Base-by-base conservation (phyloP, 2,329 filamentous ascomycete genomes). In the Fusarium sp. region DNA sequence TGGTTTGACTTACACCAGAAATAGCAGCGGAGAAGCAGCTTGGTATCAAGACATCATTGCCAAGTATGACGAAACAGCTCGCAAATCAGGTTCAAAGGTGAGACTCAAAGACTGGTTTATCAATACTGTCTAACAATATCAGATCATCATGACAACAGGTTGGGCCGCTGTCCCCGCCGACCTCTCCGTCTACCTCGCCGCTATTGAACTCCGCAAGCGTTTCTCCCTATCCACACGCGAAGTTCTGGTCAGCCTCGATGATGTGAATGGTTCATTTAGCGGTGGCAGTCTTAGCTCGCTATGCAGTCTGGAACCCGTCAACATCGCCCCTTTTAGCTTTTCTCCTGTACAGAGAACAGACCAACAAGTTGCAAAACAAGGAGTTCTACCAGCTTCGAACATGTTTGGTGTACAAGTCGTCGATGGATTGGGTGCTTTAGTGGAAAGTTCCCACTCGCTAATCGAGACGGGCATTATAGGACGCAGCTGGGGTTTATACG, bases 281-380 rank as follows among this genome's bases (percentile, higher is more conserved):
- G 67, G 69, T 14, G 69, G 69, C 1, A 71, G 67, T 44, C 66
- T 71, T 43, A 69, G 46, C 33, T 69, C 64, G 9, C n/a, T 71
- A 19, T 69, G 67, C 19, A 57, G 53, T 26, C 57, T 66, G 13
- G 49, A 60, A 15, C 55, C 55, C 14, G 15, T 39, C 22, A 39
- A 33, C 2, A 14, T 45, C 19, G 58, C 39, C 26, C 39, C 58
- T 10, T 60, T 62, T 33, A 31, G 39, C 9, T 15, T 60, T 8
- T 62, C 58, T 8, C 45, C 45, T n/a, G 11, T 53, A 7, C 31
- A 21, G 24, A 60, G 58, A 28, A 60, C 44, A 6, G 11, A 45
- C 4, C 11, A 24, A 22, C 17, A 60, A n/a, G 44, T 40, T 15
- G 21, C 31, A 15, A 62, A 62, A 34, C 22, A 19, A 2, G 55